phyloP scores from a whole-genome alignment of 2,329 filamentous ascomycete genomes.

The Colletotrichum echinochloae region DNA sequence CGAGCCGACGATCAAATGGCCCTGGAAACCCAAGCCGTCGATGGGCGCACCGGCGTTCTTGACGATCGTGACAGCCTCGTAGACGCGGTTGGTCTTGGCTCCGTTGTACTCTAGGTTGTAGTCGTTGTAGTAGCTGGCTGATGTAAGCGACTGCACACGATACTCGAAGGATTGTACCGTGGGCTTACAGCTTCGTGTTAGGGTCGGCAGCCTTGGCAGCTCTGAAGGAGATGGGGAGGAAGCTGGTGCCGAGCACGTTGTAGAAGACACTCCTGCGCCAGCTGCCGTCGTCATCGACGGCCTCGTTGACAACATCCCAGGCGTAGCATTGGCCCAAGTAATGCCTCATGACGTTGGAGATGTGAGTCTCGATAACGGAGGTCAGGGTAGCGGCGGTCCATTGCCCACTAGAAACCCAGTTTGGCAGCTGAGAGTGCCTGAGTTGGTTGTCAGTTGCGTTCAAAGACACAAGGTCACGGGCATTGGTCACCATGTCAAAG shows the following conservation, averaged over 20 bases:
- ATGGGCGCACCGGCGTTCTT: slow-evolving; percentile 58
- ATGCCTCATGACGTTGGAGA: slow-evolving; percentile 58
- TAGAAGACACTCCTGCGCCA: slow-evolving; percentile 60
- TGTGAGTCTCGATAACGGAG: slow-evolving; percentile 62
- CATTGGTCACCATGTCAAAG: slow-evolving; percentile 59
- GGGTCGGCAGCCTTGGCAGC: slow-evolving; percentile 60
- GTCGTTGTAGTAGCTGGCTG: slow-evolving; percentile 66
- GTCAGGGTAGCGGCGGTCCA: slow-evolving; percentile 38
- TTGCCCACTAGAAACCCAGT: slow-evolving; percentile 43
- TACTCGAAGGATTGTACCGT: background rate
- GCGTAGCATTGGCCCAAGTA: slow-evolving; percentile 60
- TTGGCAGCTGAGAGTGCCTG: slow-evolving; percentile 43
- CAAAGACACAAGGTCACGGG: slow-evolving; percentile 33
- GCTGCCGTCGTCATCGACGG: slow-evolving; percentile 59
- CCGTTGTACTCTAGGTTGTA: slow-evolving; percentile 64
- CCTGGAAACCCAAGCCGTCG: slow-evolving; percentile 65
- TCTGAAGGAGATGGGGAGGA: slow-evolving; percentile 63
- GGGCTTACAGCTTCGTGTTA: slow-evolving; percentile 59
- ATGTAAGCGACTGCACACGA: background rate
- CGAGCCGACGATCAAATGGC: slow-evolving; percentile 60
- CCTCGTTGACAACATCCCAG: slow-evolving; percentile 66
- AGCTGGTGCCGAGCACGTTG: slow-evolving; percentile 60
- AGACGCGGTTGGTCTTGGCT: slow-evolving; percentile 51
- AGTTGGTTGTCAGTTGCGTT: background rate
- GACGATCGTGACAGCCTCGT: slow-evolving; percentile 51